These are phyloP conservation scores for Lunularia cruciata DNA, from an alignment of 225 moss, liverwort and hornwort species.

Conservation along the genomic window DNA sequence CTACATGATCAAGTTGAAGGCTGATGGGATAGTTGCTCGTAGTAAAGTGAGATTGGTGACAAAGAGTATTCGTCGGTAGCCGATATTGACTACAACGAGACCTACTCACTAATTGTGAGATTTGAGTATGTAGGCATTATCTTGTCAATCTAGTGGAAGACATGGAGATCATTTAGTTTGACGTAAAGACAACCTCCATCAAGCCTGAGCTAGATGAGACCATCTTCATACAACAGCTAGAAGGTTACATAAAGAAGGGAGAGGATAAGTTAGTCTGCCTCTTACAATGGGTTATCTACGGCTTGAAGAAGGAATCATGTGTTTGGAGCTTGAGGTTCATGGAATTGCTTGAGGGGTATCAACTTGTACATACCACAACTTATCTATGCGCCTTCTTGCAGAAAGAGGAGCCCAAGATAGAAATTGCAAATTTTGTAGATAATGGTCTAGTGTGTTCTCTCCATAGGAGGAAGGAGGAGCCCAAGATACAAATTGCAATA, in stretches of 20 bases:
- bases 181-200: conserved; percentile 12
- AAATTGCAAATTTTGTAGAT: conserved; percentile 15
- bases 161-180: conserved; percentile 15
- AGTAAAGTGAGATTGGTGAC: conserved; percentile 18
- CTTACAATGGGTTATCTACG: background rate
- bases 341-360: background rate
- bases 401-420: background rate
- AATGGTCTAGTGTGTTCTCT: conserved; percentile 5
- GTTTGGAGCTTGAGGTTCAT: conserved; percentile 1
- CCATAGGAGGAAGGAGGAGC: background rate
- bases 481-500: background rate
- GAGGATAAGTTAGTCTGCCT: background rate
- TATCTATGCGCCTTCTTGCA: background rate
- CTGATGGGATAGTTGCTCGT: background rate
- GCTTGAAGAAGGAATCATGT: background rate
- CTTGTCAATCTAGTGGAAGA: background rate
- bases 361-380: background rate
- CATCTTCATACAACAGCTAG: conserved; percentile 20
- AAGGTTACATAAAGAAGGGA: background rate
- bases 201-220: background rate
- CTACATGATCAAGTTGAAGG: background rate
- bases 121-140: conserved; percentile 2
- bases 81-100: conserved; percentile 4
- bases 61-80: background rate
- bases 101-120: conserved; percentile 5